Conservation (phyloP, 768 basidiomycete genomes). For the Podaxis sp. region DNA sequence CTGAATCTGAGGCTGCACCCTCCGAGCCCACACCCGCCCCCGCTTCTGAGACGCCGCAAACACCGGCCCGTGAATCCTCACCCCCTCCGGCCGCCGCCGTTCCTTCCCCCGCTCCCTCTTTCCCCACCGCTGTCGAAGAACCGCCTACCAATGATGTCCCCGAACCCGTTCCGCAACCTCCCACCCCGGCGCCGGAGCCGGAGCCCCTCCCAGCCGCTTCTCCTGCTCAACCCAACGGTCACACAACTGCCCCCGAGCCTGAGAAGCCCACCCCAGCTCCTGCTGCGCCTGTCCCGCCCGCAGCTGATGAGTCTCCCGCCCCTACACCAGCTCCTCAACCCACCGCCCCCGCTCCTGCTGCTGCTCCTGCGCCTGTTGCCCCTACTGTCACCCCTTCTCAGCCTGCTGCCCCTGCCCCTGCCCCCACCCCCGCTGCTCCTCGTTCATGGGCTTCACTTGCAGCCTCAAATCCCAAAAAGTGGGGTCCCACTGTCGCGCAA, state of each 20-base stretch:
- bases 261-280: slow-evolving; percentile 30
- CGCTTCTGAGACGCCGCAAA: slow-evolving; percentile 22
- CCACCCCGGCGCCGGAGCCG: slow-evolving; percentile 32
- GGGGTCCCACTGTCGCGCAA: slow-evolving; percentile 80
- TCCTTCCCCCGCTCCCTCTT: slow-evolving; percentile 27
- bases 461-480: slow-evolving; percentile 77
- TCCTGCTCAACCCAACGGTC: slow-evolving; percentile 34
- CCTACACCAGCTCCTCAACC: slow-evolving; percentile 34
- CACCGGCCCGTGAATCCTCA: slow-evolving; percentile 29
- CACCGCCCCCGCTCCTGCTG: slow-evolving; percentile 27
- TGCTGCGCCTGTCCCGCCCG: slow-evolving; percentile 23
- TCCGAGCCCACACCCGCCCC: slow-evolving; percentile 34
- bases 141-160: slow-evolving; percentile 41
- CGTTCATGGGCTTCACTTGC: slow-evolving; percentile 94
- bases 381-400: slow-evolving; percentile 30
- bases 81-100: slow-evolving; percentile 34
- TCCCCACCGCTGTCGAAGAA: slow-evolving; percentile 33
- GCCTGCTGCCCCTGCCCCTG: slow-evolving; percentile 31
- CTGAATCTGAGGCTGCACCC: slow-evolving; percentile 33
- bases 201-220: slow-evolving; percentile 24
- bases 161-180: slow-evolving; percentile 36
- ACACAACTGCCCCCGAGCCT: slow-evolving; percentile 36
- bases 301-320: slow-evolving; percentile 25
- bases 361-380: slow-evolving; percentile 27
- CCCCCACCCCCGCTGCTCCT: slow-evolving; percentile 54